A percentile compares a stretch with the other conserved stretches of the same genome.
Conservation (phyloP, 192 early-diverging fungal genomes). For the Coemansia sp. region DNA sequence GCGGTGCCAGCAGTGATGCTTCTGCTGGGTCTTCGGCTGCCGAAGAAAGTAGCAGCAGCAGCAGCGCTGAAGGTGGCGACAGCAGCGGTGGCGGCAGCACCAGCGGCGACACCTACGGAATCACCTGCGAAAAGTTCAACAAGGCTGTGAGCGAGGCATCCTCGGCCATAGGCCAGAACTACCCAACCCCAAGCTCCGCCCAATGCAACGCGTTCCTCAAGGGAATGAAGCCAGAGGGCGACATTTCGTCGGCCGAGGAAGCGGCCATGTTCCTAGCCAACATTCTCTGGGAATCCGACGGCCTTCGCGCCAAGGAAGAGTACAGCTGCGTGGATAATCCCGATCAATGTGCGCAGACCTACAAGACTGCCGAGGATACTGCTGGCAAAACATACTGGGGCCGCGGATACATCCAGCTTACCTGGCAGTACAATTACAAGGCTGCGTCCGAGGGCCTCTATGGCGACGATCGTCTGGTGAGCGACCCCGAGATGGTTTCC, state of each 20-base stretch:
- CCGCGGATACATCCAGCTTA: conserved; percentile 57
- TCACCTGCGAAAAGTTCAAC: conserved; percentile 49
- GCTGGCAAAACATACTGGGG: conserved; percentile 42
- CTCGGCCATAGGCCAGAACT: conserved; percentile 32
- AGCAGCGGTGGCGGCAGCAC: neutral
- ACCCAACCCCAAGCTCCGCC: conserved; percentile 28
- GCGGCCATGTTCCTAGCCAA: conserved; percentile 57
- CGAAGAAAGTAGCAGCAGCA: conserved; percentile 1
- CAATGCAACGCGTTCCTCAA: conserved; percentile 51
- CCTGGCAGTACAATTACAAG: conserved; percentile 55
- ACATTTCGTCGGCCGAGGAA: conserved; percentile 40
- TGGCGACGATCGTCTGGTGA: conserved; percentile 39
- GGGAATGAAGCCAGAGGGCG: conserved; percentile 32
- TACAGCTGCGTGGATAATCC: conserved; percentile 40
- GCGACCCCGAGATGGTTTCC: conserved; percentile 31
- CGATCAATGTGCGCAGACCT: conserved; percentile 47
- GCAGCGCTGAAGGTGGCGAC: conserved; percentile 13
- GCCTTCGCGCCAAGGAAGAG: conserved; percentile 49
- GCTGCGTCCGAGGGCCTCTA: conserved; percentile 46
- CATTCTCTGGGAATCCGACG: conserved; percentile 55
- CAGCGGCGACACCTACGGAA: conserved; percentile 22
- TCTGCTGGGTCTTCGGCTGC: conserved; percentile 7
- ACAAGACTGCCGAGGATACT: conserved; percentile 39
- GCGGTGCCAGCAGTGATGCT: neutral
- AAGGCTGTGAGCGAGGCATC: conserved; percentile 45